Base-by-base conservation (phyloP, 2,329 filamentous ascomycete species). In the Pseudogymnoascus sp. region DNA sequence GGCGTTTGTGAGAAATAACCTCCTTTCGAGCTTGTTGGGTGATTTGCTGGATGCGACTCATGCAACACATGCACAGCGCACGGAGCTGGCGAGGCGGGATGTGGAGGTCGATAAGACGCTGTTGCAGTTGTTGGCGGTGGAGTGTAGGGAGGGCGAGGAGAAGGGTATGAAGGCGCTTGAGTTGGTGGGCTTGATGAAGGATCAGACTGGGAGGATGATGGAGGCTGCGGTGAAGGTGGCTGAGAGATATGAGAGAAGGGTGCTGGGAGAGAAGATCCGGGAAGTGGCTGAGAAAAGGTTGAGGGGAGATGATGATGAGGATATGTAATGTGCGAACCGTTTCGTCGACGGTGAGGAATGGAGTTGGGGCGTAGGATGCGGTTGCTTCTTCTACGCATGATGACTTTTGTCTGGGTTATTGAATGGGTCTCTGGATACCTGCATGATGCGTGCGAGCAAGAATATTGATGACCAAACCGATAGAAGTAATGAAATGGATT, bases 161-260 rank as follows among this genome's bases (percentile, higher is more conserved):
- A 83, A 90, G 31, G 93, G 93, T 5, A 97, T 97, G 92, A 92
- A 93, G 69, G 93, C 93, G 0, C 79, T 99, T 37, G 96, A 99
- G 77, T 84, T 98, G 71, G 95, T 96, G 31, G 82, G 84, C 67
- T 80, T 99, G 71, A 90, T 99, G 87, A 84, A 84, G 51, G 93
- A 98, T 77, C 82, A 86, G 54, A 90, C 85, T 66, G 93, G 93
- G 16, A 88, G 90, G 75, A 97, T 97, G 90, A 77, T 96, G 65
- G 92, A 97, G 75, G 90, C 93, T 4, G 95, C 95, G 1, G 85
- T 87, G 64, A 96, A 96, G 81, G 85, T 99, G 61, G 95, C 95
- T 7, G 85, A 89, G 73, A 82, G 93, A 70, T 99, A 96, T 78
- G 90, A 90, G 8, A 81, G 90, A 66, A 83, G 84, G 43, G 84